Conservation (phyloP, 139 green algal species). For the Closterium sp. region DNA sequence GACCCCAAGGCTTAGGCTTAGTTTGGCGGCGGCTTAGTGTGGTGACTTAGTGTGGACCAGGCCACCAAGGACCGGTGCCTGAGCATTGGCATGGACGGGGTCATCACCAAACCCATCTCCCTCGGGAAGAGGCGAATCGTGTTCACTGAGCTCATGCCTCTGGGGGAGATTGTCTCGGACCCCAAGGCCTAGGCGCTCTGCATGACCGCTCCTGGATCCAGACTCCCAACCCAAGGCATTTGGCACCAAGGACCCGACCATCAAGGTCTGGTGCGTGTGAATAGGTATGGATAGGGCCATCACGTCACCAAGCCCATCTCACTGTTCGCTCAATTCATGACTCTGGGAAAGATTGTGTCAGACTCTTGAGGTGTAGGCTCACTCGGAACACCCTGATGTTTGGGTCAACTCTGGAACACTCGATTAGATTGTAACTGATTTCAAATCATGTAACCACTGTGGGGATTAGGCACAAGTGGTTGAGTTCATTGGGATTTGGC, state of each 20-base stretch:
- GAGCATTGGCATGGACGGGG: slow-evolving; percentile 21
- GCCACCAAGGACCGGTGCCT: too few species aligned
- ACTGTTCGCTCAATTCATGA: background rate
- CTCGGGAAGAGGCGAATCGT: slow-evolving; percentile 41
- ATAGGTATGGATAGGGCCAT: slow-evolving; percentile 33
- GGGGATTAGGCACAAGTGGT: too few species aligned
- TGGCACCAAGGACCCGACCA: slow-evolving; percentile 29
- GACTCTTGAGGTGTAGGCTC: background rate
- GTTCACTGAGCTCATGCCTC: slow-evolving; percentile 8
- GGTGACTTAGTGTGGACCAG: too few species aligned
- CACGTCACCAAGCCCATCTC: slow-evolving; percentile 45
- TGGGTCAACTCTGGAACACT: too few species aligned
- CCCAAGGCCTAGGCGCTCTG: background rate
- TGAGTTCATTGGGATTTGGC: too few species aligned
- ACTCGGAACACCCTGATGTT: too few species aligned
- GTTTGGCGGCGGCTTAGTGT: too few species aligned
- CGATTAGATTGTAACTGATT: too few species aligned
- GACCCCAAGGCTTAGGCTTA: background rate
- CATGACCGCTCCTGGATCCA: too few species aligned
- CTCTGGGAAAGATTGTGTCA: background rate
- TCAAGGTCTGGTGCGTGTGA: slow-evolving; percentile 2
- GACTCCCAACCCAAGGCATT: too few species aligned
- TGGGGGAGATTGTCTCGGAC: background rate
- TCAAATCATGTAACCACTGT: too few species aligned
- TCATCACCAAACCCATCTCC: slow-evolving; percentile 39